phyloP scores from a whole-genome alignment of 352 stramenopile species.

The Globisporangium cylindrosporum region DNA sequence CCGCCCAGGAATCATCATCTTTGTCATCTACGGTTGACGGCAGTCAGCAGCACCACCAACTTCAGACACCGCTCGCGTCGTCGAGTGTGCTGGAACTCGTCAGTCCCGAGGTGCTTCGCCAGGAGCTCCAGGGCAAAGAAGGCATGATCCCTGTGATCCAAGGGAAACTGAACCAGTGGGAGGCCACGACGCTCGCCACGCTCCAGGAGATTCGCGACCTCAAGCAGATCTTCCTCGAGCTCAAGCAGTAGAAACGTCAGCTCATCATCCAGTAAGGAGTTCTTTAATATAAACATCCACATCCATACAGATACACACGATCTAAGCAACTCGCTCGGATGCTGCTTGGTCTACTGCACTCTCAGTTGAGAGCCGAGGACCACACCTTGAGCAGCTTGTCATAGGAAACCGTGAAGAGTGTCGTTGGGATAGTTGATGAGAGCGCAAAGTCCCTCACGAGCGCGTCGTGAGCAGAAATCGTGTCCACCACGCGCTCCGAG shows the following conservation, averaged over 20 bases:
- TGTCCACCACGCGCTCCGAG: slow-evolving; percentile 72
- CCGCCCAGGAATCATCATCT: slow-evolving; percentile 18
- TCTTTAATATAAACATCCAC: not conserved
- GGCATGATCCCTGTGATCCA: slow-evolving; percentile 48
- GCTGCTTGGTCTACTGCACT: not conserved
- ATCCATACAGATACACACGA: not conserved
- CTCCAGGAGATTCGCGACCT: slow-evolving; percentile 74
- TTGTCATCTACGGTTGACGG: not conserved
- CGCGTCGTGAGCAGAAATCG: slow-evolving; percentile 63
- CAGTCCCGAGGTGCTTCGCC: slow-evolving; percentile 20
- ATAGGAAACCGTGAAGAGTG: slow-evolving; percentile 72
- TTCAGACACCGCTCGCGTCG: slow-evolving; percentile 45
- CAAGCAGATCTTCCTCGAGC: slow-evolving; percentile 56
- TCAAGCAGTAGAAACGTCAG: slow-evolving; percentile 21
- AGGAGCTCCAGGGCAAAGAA: slow-evolving; percentile 38
- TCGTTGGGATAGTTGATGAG: slow-evolving; percentile 2
- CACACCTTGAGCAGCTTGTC: slow-evolving; percentile 78
- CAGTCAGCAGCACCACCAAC: not conserved
- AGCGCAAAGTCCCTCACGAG: slow-evolving; percentile 51
- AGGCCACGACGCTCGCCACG: slow-evolving; percentile 56
- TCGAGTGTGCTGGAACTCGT: slow-evolving; percentile 20
- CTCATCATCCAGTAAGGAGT: not conserved
- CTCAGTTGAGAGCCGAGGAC: slow-evolving; percentile 14
- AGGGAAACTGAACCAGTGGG: slow-evolving; percentile 58
- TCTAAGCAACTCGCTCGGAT: not conserved